Conservation (phyloP, 1,139 yeast genomes). For the Suzukiozyma palmioleophila region DNA sequence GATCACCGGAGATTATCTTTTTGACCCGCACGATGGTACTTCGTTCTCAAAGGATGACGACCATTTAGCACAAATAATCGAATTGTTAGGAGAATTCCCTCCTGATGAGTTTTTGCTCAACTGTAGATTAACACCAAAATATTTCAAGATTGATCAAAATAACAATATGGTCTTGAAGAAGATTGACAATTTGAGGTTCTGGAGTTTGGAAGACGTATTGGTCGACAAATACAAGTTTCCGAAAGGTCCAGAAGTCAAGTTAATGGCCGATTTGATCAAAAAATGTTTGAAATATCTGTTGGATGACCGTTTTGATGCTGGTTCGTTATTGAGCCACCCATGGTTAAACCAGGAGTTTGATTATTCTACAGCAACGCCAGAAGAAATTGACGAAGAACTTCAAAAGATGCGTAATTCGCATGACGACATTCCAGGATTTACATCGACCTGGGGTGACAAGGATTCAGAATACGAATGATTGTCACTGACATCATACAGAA, state of each 20-base stretch:
- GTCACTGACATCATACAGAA: not conserved
- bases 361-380: not conserved
- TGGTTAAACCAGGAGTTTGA: conserved; percentile 33
- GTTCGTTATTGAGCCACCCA: conserved; percentile 37
- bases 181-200: conserved; percentile 60
- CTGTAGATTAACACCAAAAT: conserved; percentile 49
- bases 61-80: conserved; percentile 78
- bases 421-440: conserved; percentile 26
- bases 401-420: conserved; percentile 12
- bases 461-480: not conserved
- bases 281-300: conserved; percentile 36
- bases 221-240: conserved; percentile 49
- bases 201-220: conserved; percentile 65
- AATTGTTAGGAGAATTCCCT: conserved; percentile 59
- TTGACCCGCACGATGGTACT: conserved; percentile 72
- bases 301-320: conserved; percentile 34
- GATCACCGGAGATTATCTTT: conserved; percentile 78
- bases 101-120: conserved; percentile 41
- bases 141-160: conserved; percentile 39
- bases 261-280: conserved; percentile 33
- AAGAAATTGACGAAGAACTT: conserved; percentile 1
- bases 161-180: conserved; percentile 45
- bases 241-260: conserved; percentile 26
- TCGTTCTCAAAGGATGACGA: conserved; percentile 73
- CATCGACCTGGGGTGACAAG: conserved; percentile 14